Conservation (phyloP, 495 filamentous ascomycete species). For the Copromyces sp. region DNA sequence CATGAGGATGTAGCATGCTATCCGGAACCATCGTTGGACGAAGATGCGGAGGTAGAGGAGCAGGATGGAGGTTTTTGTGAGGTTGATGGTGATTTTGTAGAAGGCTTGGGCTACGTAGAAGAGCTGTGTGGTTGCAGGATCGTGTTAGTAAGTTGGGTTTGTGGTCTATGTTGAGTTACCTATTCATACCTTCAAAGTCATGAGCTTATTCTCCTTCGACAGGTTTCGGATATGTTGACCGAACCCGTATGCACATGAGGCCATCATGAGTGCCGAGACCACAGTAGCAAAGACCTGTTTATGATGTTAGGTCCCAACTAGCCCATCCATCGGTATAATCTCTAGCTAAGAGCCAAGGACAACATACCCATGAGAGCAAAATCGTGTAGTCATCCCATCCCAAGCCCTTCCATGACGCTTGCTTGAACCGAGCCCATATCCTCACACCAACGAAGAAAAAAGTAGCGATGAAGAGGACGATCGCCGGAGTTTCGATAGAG, state of each 20-base stretch:
- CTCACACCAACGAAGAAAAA: constrained; percentile 22
- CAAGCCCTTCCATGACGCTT: constrained; percentile 18
- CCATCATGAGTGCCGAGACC: constrained; percentile 23
- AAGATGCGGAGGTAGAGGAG: constrained; percentile 27
- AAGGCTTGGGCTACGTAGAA: constrained; percentile 22
- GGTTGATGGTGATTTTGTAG: constrained; percentile 23
- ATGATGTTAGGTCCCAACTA: constrained; percentile 2
- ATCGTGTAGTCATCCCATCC: constrained; percentile 30
- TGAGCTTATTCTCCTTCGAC: constrained; percentile 12
- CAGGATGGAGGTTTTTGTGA: constrained; percentile 22
- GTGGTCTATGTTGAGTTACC: neutral
- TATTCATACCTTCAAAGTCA: constrained; percentile 22
- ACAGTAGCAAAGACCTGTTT: constrained; percentile 17
- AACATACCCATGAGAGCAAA: constrained; percentile 22
- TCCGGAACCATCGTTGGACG: constrained; percentile 12
- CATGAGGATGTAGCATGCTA: constrained; percentile 13
- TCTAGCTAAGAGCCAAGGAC: neutral
- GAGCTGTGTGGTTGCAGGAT: constrained; percentile 1
- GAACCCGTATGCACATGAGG: constrained; percentile 24
- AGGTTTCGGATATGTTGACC: constrained; percentile 26
- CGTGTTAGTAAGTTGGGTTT: neutral
- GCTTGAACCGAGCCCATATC: constrained; percentile 19
- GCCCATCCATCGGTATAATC: neutral
- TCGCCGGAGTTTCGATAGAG: constrained; percentile 24
- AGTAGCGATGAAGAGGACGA: constrained; percentile 24